A percentile compares a stretch with the other conserved stretches of the same genome.
These are phyloP conservation scores for Luvunga scandens DNA, from an alignment of 345 rosid genomes.

Conservation along the genomic window DNA sequence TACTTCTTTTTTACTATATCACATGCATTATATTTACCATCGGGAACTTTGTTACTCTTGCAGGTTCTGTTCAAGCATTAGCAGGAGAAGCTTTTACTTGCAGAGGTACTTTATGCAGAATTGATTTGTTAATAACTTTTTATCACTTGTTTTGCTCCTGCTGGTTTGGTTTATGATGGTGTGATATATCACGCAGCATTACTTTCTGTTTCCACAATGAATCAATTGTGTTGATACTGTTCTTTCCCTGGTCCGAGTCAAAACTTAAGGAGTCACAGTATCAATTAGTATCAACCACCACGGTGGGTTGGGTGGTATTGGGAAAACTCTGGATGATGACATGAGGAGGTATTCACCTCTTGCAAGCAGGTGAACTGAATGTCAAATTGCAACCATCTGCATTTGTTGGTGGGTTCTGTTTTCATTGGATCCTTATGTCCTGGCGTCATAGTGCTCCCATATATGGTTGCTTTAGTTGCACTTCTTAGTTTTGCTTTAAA, in stretches of 20 bases:
- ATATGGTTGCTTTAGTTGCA: background rate
- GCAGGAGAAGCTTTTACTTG: conserved; percentile 71
- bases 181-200: conserved; percentile 22
- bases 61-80: conserved; percentile 93
- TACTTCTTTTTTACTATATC: background rate
- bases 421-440: conserved; percentile 35
- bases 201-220: conserved; percentile 18
- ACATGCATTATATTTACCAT: conserved; percentile 22
- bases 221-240: conserved; percentile 29
- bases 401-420: conserved; percentile 61
- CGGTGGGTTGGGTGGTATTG: conserved; percentile 43
- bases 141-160: conserved; percentile 21
- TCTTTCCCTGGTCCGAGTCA: conserved; percentile 49
- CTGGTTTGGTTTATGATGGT: conserved; percentile 16
- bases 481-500: background rate
- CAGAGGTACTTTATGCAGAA: conserved; percentile 64
- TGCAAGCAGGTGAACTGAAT: conserved; percentile 76
- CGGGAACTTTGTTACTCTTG: conserved; percentile 13
- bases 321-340: conserved; percentile 60
- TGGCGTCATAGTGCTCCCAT: background rate
- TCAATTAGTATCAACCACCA: conserved; percentile 68
- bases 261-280: conserved; percentile 85
- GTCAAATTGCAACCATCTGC: conserved; percentile 57
- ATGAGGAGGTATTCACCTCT: conserved; percentile 66
- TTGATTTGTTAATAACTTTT: conserved; percentile 24